These are phyloP conservation scores for Phytophthora sojae DNA, from an alignment of 352 stramenopile genomes.

Conservation along the genomic window DNA sequence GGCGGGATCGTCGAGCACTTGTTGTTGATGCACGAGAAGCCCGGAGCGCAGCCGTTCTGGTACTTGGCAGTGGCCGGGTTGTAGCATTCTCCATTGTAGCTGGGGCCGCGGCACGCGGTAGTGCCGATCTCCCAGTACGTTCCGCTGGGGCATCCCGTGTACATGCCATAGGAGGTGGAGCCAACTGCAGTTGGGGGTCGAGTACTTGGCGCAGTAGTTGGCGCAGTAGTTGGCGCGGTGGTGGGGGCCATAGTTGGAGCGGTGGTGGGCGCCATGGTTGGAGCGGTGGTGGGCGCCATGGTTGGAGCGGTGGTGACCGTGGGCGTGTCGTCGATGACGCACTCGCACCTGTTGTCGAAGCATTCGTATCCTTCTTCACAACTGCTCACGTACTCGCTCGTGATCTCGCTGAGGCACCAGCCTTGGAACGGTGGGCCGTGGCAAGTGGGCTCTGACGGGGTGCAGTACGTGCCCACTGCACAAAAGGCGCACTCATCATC, in stretches of 20 bases:
- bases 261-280: not conserved
- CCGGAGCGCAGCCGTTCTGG: slow-evolving; percentile 36
- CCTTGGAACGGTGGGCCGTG: slow-evolving; percentile 13
- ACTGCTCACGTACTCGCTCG: slow-evolving; percentile 29
- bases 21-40: slow-evolving; percentile 42
- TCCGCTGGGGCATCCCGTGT: slow-evolving; percentile 27
- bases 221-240: not conserved
- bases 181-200: slow-evolving; percentile 1
- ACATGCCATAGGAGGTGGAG: slow-evolving; percentile 7
- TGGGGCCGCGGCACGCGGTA: slow-evolving; percentile 29
- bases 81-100: slow-evolving; percentile 35
- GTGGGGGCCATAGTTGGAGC: too few species aligned
- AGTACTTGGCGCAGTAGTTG: not conserved
- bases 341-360: slow-evolving; percentile 37
- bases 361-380: slow-evolving; percentile 37
- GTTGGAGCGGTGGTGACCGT: not conserved
- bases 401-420: slow-evolving; percentile 34
- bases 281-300: not conserved
- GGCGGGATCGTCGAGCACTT: slow-evolving; percentile 39
- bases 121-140: slow-evolving; percentile 35
- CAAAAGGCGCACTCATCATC: slow-evolving; percentile 29
- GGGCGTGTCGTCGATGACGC: slow-evolving; percentile 33
- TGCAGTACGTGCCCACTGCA: slow-evolving; percentile 29
- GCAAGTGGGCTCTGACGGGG: slow-evolving; percentile 17
- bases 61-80: slow-evolving; percentile 38